Conservation (phyloP, 2,329 filamentous ascomycete species). For the Aspergillus persii region DNA sequence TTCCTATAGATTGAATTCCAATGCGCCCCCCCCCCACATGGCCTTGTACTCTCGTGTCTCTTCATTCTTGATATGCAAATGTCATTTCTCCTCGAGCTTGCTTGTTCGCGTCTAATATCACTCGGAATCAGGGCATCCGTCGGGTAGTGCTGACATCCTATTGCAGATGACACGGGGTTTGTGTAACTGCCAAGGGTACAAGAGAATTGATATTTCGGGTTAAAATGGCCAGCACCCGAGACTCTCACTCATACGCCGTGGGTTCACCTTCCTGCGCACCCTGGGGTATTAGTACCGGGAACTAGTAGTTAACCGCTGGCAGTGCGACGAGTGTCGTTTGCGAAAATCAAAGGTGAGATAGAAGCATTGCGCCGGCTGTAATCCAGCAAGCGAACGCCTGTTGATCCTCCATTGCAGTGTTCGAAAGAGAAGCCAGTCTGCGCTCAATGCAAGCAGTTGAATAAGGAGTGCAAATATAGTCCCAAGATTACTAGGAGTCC, state of each 20-base stretch:
- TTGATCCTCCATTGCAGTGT: conserved; percentile 27
- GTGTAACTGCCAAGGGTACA: conserved; percentile 29
- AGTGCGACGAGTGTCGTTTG: conserved; percentile 43
- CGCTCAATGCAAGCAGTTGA: conserved; percentile 39
- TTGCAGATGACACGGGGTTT: conserved; percentile 32
- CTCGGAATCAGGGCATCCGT: not conserved
- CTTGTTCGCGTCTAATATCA: not conserved
- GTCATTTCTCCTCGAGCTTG: not conserved
- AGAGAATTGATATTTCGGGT: conserved; percentile 18
- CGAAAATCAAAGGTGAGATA: conserved; percentile 38
- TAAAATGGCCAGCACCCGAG: conserved; percentile 41
- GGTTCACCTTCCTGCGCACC: conserved; percentile 13
- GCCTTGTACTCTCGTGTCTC: not conserved
- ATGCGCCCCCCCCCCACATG: not conserved
- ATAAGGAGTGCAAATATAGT: conserved; percentile 43
- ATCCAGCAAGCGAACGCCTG: not conserved
- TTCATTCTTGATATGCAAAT: not conserved
- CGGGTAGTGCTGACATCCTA: conserved; percentile 20
- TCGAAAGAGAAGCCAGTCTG: conserved; percentile 43
- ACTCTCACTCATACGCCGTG: conserved; percentile 43
- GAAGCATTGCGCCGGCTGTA: not conserved
- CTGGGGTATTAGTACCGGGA: not conserved
- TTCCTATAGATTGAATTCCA: not conserved
- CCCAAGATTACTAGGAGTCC: conserved; percentile 43
- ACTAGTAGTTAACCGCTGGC: conserved; percentile 1